A percentile compares a stretch with the other conserved stretches of the same genome.
Evolutionary conservation across 148 eudicot species (phyloP).

Genomic region (Oxyria digyna): DNA sequence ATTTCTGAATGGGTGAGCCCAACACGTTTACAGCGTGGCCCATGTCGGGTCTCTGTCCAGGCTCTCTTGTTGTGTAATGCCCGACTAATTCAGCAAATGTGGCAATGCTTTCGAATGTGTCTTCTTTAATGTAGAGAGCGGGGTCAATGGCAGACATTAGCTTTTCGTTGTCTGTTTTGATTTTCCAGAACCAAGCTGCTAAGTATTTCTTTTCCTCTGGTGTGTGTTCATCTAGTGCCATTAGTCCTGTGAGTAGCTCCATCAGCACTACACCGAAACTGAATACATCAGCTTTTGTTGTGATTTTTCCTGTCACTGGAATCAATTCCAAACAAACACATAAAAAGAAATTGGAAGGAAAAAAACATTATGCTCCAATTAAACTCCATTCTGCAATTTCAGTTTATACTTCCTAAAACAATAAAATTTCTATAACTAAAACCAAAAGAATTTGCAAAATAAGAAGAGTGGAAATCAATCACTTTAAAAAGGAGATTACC

Average conservation of each 20-base stretch:
- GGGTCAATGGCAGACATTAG: slow-evolving; percentile 62
- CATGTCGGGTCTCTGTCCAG: slow-evolving; percentile 87
- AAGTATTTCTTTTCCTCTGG: slow-evolving; percentile 88
- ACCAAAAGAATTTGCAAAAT: too few relatives aligned
- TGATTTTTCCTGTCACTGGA: slow-evolving; percentile 88
- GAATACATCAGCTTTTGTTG: slow-evolving; percentile 85
- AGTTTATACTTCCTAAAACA: too few relatives aligned
- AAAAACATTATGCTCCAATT: too few relatives aligned
- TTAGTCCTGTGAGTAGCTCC: slow-evolving; percentile 84
- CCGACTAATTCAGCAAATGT: slow-evolving; percentile 70
- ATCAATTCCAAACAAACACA: background rate
- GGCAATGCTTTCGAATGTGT: slow-evolving; percentile 44
- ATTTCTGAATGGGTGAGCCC: slow-evolving; percentile 75
- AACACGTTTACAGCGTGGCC: slow-evolving; percentile 82
- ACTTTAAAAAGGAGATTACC: too few relatives aligned
- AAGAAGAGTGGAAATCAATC: too few relatives aligned
- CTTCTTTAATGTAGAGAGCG: slow-evolving; percentile 45
- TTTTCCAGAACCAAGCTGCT: slow-evolving; percentile 83
- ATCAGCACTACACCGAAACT: slow-evolving; percentile 88
- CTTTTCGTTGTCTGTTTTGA: slow-evolving; percentile 58
- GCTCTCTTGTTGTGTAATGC: slow-evolving; percentile 89
- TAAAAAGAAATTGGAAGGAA: too few relatives aligned
- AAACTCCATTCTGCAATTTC: too few relatives aligned
- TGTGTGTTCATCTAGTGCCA: slow-evolving; percentile 76
- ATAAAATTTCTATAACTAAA: too few relatives aligned